Evolutionary conservation across 352 stramenopile species (phyloP), one percentile per base, ranked within the genome.

Genomic region (Pythium aquatile): DNA sequence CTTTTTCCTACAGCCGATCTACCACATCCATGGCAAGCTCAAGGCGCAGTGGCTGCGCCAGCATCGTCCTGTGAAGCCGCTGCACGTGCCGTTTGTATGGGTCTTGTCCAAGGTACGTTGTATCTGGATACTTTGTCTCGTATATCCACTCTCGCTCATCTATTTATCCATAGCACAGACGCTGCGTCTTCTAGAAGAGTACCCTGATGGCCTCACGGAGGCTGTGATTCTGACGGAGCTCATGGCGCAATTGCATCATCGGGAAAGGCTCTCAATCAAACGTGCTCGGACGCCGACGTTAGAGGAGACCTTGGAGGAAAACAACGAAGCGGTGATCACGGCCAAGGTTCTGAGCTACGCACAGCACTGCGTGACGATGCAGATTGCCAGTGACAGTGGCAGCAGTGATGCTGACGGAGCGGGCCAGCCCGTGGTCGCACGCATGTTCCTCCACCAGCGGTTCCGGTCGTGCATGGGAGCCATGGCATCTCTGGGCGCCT

Each of bases 161-260:
- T 29, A 24, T 32, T 47, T 68, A 37, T 52, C 24, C 29, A 57
- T 48, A 54, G 29, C 33, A 58, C 49, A 87, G 65, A 58, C 87
- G 3, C 53, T 93, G 53, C 73, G 70, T 0, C 54, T 93, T 11
- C 58, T 88, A 16, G 77, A 84, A 55, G 78, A 81, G 56, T 91
- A 91, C 61, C 84, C 84, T 1, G 79, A 87, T 63, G 84, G 84
- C 17, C 55, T 93, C 5, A 91, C 84, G 0, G 75, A 88, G 44
- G 79, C 78, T 1, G 66, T 91, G 11, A 65, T 88, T 20, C 40
- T 90, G 20, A 90, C 80, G 4, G 84, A 93, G 60, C 48, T 93
- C 39, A 70, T 78, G 52, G 66, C 70, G 54, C 65, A 75, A 35
- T 55, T 90, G 0, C 53, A 85, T 32, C 69, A 77, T 33, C 75